A percentile compares a stretch with the other conserved stretches of the same genome.
Conservation (phyloP, 176 grass and related monocot species). For the Oryza rufipogon region DNA sequence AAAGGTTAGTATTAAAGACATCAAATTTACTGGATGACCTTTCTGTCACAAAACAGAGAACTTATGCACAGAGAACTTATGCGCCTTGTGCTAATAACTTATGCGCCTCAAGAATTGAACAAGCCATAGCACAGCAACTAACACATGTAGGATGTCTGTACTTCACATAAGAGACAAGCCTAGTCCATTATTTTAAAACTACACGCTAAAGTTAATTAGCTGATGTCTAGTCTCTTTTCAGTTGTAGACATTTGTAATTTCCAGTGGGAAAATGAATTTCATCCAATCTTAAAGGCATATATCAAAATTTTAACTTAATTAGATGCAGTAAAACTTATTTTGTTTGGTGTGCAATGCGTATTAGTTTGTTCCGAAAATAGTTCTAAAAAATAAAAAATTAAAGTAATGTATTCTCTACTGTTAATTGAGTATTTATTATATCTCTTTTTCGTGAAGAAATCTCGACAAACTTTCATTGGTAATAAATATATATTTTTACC, state of each 20-base stretch:
- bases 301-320: background rate
- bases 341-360: background rate
- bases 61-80: background rate
- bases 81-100: background rate
- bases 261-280: background rate
- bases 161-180: constrained; percentile 31
- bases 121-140: constrained; percentile 17
- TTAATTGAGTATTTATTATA: too few species aligned
- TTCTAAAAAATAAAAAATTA: too few species aligned
- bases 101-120: background rate
- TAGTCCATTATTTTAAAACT: constrained; percentile 15
- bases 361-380: too few species aligned
- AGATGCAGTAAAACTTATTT: background rate
- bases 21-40: background rate
- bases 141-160: constrained; percentile 44
- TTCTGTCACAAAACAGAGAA: background rate
- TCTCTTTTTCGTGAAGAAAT: too few species aligned
- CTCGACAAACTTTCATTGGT: too few species aligned
- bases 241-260: background rate
- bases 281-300: background rate
- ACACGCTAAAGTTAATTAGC: background rate
- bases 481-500: too few species aligned
- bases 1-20: constrained; percentile 12
- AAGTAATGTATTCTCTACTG: too few species aligned
- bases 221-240: constrained; percentile 11